Evolutionary conservation across 805 yeast species (phyloP), one percentile per base, ranked within the genome.

Genomic region (Cyberlindnera suaveolens): DNA sequence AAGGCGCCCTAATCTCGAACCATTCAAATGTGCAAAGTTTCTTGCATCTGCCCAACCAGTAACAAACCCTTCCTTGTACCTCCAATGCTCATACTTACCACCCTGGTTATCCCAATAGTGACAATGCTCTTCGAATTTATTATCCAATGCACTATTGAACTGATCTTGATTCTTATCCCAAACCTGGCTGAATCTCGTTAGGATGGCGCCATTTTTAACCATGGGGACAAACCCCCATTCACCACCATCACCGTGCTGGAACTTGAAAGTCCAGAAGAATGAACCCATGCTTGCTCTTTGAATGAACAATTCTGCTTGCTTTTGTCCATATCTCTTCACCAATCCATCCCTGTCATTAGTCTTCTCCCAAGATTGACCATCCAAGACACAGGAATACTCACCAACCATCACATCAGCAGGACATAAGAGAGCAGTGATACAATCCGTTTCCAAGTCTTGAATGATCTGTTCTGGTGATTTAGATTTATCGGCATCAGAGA

Each of bases 181-280:
- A 9, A 14, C 17, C 17, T 31, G 10, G 31, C 6, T 9, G 18
- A 3, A 41, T 34, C 72, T 47, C 14, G 60, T 43, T 5, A 78
- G 75, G 19, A 80, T 61, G 8, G 80, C 75, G 1, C 87, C 88
- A 41, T 66, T 64, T 18, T 82, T 79, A 17, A 73, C 67, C 89
- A 85, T 86, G 31, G 88, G 85, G 19, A 74, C 71, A 64, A 87
- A 82, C 39, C 93, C 97, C 98, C 98, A 91, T 65, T 88, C 97
- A 14, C 98, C 98, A 35, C 97, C 97, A 57, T 82, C 83, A 2
- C 97, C 97, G 44, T 79, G 71, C 58, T 83, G 77, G 58, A 90
- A 90, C 64, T 88, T 87, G 61, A 67, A 85, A 2, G 96, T 85
- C 98, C 98, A 91, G 64, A 93, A 91, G 62, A 74, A 90, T 45